These are phyloP conservation scores for Talaromyces rugulosus DNA, from an alignment of 2,329 filamentous ascomycete genomes.

Conservation along the genomic window DNA sequence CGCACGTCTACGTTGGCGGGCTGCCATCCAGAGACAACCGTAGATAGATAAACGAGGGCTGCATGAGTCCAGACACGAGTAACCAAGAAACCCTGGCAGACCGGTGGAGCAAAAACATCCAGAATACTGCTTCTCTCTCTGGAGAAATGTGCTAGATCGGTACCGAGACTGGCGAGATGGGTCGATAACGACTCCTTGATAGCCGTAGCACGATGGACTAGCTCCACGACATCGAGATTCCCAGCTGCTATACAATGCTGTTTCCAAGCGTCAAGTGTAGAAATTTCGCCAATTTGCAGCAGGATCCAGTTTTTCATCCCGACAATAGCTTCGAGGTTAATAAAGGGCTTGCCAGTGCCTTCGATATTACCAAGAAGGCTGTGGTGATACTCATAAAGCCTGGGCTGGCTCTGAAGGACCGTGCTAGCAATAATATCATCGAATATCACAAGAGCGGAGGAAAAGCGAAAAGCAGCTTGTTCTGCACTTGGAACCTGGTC, in stretches of 20 bases:
- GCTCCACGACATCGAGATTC: slow-evolving; percentile 7
- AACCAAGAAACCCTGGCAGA: slow-evolving; percentile 1
- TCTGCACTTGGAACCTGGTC: slow-evolving; percentile 27
- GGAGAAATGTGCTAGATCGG: neutral
- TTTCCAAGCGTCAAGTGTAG: slow-evolving; percentile 55
- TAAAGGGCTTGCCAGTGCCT: slow-evolving; percentile 8
- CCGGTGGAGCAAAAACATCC: neutral
- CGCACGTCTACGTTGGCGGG: neutral
- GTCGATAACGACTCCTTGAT: slow-evolving; percentile 3
- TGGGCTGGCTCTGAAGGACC: slow-evolving; percentile 25
- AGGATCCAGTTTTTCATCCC: slow-evolving; percentile 58
- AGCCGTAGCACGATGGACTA: slow-evolving; percentile 6
- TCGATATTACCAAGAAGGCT: slow-evolving; percentile 21
- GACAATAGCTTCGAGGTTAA: slow-evolving; percentile 49
- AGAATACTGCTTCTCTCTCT: neutral
- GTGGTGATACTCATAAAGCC: slow-evolving; percentile 17
- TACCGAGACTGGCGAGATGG: slow-evolving; percentile 1
- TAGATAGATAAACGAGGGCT: slow-evolving; percentile 1
- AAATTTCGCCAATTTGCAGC: slow-evolving; percentile 51
- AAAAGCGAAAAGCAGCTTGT: slow-evolving; percentile 35
- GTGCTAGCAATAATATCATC: slow-evolving; percentile 36
- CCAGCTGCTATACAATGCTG: slow-evolving; percentile 34
- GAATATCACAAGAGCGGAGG: slow-evolving; percentile 28
- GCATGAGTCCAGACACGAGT: slow-evolving; percentile 8
- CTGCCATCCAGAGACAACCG: slow-evolving; percentile 4